Conservation (phyloP, 2,329 filamentous ascomycete species). For the Botrytis fabae region DNA sequence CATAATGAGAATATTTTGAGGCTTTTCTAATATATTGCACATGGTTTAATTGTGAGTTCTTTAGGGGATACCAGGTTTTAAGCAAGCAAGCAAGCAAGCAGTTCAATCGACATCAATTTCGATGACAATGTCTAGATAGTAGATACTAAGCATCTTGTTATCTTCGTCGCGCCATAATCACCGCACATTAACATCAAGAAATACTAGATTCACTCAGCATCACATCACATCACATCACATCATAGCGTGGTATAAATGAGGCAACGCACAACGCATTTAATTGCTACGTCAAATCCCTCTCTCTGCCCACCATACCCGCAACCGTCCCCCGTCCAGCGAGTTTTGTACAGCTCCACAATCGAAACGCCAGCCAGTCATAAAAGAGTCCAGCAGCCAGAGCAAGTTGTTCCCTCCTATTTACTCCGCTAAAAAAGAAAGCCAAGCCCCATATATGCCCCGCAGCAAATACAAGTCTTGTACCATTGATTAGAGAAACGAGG, state of each 20-base stretch:
- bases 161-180: neutral
- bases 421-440: slow-evolving; percentile 29
- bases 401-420: slow-evolving; percentile 12
- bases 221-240: neutral
- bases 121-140: neutral
- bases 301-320: neutral
- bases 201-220: neutral
- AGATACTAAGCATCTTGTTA: neutral
- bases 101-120: neutral
- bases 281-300: slow-evolving; percentile 1
- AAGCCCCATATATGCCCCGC: slow-evolving; percentile 25
- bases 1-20: neutral
- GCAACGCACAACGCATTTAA: neutral
- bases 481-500: slow-evolving; percentile 13
- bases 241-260: neutral
- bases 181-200: neutral
- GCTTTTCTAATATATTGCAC: neutral
- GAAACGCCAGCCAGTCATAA: slow-evolving; percentile 19
- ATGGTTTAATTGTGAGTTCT: neutral
- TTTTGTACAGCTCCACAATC: slow-evolving; percentile 1
- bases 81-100: neutral
- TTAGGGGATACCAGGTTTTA: neutral
- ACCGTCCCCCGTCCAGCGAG: slow-evolving; percentile 3
- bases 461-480: slow-evolving; percentile 20
- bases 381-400: slow-evolving; percentile 16